Evolutionary conservation across 2,329 filamentous ascomycete genomes (phyloP), one percentile per base, ranked within the genome.

Genomic region (Fusarium continuum): DNA sequence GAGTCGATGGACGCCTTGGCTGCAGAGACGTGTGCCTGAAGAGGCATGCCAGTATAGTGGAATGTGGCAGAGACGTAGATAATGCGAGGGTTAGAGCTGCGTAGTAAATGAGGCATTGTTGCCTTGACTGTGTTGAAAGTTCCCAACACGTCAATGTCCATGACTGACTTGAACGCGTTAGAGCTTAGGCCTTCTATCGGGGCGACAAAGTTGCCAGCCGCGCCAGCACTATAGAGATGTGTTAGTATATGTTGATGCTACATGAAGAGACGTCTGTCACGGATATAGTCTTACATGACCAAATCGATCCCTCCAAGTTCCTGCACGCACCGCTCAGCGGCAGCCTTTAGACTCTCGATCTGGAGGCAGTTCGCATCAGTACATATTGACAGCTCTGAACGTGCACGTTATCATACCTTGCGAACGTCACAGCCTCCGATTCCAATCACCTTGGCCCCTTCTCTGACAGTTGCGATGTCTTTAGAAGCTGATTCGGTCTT

Each of bases 41-140:
- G 81, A 0, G 93, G 90, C 76, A 89, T 87, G 31, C 92, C 93
- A 1, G 90, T 90, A 79, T 94, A 97, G 79, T 98, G 94, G 70
- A 98, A 90, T 2, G 92, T 93, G 5, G 93, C 94, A 38, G 91
- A 95, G 60, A 98, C 85, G 76, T 93, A 96, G 71, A 97, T 86
- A 72, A 98, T 93, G 55, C 93, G 88, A 9, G 93, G 93, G 39
- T 69, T 67, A 2, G 91, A 88, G n/a, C 92, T 96, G 69, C 87
- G 83, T 11, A 92, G 78, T 4, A 99, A 85, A 71, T 96, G 85
- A 0, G 92, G 92, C 28, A 97, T 80, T 1, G 92, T 95, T 4
- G 94, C 93, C 79, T 98, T 98, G 72, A 97, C 83, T 4, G 93
- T 97, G 80, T 98, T 96, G 80, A 91, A 99, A 14, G 91, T 96